These are phyloP conservation scores for Leonotis leonurus DNA, from an alignment of 257 asterid genomes.

Conservation along the genomic window DNA sequence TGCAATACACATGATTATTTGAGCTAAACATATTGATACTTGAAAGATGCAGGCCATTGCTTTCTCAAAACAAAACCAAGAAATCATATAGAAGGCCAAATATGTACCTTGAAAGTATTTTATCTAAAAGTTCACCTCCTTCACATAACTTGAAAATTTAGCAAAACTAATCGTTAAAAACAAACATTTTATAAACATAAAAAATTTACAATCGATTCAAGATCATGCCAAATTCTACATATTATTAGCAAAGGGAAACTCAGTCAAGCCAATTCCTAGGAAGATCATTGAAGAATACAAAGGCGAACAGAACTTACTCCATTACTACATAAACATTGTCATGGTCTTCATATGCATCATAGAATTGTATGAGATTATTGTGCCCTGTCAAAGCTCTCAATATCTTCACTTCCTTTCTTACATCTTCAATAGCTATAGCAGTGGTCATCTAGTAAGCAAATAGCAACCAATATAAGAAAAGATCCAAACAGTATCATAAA, in stretches of 20 bases:
- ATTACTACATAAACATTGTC: slow-evolving; percentile 84
- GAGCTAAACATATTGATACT: neutral
- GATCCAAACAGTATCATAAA: neutral
- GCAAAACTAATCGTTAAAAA: too few species aligned
- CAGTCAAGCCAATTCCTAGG: neutral
- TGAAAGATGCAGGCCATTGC: neutral
- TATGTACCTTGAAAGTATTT: slow-evolving; percentile 73
- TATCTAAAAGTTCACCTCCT: slow-evolving; percentile 89
- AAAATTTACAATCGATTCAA: too few species aligned
- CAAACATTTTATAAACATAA: slow-evolving; percentile 96
- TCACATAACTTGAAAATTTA: too few species aligned
- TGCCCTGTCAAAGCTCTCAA: too few species aligned
- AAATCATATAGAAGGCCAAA: neutral
- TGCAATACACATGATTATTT: neutral
- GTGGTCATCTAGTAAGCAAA: too few species aligned
- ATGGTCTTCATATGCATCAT: too few species aligned
- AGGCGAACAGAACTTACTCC: slow-evolving; percentile 62
- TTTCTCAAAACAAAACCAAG: neutral
- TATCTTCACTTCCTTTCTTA: too few species aligned
- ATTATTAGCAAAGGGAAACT: neutral
- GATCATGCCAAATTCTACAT: neutral
- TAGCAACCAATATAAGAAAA: too few species aligned
- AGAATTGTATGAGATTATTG: too few species aligned
- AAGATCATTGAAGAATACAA: neutral
- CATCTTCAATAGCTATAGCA: too few species aligned